These are phyloP conservation scores for Penicillium palitans DNA, from an alignment of 2,329 filamentous ascomycete species.

Conservation along the genomic window DNA sequence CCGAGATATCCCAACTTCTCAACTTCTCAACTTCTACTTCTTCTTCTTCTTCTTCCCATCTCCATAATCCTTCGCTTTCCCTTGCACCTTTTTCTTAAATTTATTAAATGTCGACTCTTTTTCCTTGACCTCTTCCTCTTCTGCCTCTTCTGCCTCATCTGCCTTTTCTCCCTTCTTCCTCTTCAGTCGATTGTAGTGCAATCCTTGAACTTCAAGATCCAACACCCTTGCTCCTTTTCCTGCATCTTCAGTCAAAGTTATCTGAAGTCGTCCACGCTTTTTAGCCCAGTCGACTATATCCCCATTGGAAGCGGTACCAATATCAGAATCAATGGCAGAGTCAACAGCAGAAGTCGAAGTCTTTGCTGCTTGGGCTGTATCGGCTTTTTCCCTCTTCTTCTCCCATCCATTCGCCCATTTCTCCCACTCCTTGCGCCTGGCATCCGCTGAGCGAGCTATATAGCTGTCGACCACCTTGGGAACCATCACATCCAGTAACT, in stretches of 20 bases:
- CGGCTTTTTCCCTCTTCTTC: background rate
- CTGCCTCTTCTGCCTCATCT: background rate
- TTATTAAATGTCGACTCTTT: background rate
- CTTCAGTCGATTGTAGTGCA: background rate
- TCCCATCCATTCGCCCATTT: background rate
- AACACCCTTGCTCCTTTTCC: background rate
- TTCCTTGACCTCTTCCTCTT: background rate
- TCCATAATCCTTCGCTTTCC: background rate
- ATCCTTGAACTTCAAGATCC: slow-evolving; percentile 1
- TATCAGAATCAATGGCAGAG: background rate
- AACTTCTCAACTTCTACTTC: background rate
- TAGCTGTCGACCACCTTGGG: background rate
- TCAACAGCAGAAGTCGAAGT: background rate
- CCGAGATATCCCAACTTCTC: background rate
- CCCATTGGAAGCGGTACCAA: background rate
- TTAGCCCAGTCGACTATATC: background rate
- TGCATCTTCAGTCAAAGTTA: background rate
- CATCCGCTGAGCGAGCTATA: background rate
- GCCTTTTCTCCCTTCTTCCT: background rate
- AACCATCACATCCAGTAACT: background rate
- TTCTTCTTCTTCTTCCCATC: background rate
- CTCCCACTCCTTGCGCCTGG: background rate
- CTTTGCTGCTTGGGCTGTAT: background rate
- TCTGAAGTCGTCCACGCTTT: background rate
- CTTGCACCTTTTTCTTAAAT: background rate